phyloP scores from a whole-genome alignment of 2,329 filamentous ascomycete genomes.

The Aureobasidium mangrovei region DNA sequence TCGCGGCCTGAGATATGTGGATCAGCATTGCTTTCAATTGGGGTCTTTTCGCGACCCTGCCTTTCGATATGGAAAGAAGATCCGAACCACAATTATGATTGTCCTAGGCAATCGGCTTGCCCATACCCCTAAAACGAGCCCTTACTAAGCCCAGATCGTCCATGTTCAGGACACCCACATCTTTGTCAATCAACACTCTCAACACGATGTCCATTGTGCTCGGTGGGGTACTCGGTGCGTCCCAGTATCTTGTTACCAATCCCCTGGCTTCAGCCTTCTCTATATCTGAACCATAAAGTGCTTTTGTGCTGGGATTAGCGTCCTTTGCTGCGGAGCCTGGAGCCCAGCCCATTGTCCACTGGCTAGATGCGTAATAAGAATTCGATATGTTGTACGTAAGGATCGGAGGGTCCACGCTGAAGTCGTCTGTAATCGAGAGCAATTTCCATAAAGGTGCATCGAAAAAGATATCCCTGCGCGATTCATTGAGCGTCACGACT shows the following conservation, averaged over 20 bases:
- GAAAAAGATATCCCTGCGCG: constrained; percentile 47
- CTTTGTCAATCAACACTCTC: neutral
- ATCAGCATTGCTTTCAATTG: too few relatives aligned
- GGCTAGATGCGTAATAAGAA: constrained; percentile 10
- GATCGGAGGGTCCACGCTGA: neutral
- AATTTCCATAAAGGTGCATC: constrained; percentile 17
- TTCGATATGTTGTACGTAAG: constrained; percentile 14
- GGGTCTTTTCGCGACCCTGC: too few relatives aligned
- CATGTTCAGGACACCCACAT: neutral
- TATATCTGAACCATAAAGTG: neutral
- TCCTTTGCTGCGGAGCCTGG: too few relatives aligned
- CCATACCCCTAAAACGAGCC: neutral
- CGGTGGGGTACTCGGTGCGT: neutral
- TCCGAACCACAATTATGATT: too few relatives aligned
- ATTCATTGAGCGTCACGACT: constrained; percentile 26
- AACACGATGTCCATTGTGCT: neutral
- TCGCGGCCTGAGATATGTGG: too few relatives aligned
- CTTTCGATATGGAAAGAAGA: too few relatives aligned
- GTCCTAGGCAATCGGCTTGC: too few relatives aligned
- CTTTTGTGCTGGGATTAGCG: too few relatives aligned
- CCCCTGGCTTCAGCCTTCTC: neutral
- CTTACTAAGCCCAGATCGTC: neutral
- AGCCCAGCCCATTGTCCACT: neutral
- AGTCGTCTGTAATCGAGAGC: neutral
- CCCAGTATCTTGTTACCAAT: constrained; percentile 1